Percentiles rank a stretch among this genome's conserved stretches.
phyloP scores from a whole-genome alignment of 805 yeast species.

The Starmerella apis region DNA sequence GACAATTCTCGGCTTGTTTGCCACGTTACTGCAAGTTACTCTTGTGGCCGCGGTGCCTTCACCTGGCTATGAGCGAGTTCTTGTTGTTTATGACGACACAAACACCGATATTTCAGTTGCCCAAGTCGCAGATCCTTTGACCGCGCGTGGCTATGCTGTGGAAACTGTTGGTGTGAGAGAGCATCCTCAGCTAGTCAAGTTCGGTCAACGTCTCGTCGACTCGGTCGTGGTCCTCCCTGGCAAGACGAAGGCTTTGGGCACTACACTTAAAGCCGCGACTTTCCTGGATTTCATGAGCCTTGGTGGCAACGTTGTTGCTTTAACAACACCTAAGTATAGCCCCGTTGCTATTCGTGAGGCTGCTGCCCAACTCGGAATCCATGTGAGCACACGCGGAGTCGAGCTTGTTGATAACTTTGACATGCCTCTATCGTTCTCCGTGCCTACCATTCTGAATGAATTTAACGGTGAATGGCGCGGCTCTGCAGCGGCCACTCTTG shows the following conservation, averaged over 20 bases:
- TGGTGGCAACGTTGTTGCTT: conserved; percentile 67
- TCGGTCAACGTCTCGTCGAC: conserved; percentile 42
- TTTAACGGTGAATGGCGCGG: conserved; percentile 11
- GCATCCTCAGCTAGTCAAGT: conserved; percentile 32
- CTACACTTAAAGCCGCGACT: conserved; percentile 36
- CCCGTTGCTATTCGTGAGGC: conserved; percentile 57
- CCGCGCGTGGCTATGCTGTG: conserved; percentile 33
- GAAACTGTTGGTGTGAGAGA: conserved; percentile 26
- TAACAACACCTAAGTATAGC: conserved; percentile 43
- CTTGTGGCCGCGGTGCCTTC: conserved; percentile 20
- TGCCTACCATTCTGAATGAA: conserved; percentile 22
- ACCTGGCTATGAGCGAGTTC: conserved; percentile 26
- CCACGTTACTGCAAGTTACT: not conserved
- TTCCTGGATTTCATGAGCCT: conserved; percentile 50
- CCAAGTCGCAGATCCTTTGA: conserved; percentile 24
- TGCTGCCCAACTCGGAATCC: conserved; percentile 71
- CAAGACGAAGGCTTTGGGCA: conserved; percentile 36
- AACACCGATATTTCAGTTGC: conserved; percentile 16
- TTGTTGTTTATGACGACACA: conserved; percentile 29
- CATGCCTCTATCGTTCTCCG: conserved; percentile 1
- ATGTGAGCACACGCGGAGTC: conserved; percentile 68
- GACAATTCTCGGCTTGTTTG: conserved; percentile 2
- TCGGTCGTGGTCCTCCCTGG: conserved; percentile 53
- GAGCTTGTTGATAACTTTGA: conserved; percentile 55
- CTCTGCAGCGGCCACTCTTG: conserved; percentile 20